Evolutionary conservation across 1,284 basidiomycete genomes (phyloP).

Genomic region (Ganoderma lucidum): DNA sequence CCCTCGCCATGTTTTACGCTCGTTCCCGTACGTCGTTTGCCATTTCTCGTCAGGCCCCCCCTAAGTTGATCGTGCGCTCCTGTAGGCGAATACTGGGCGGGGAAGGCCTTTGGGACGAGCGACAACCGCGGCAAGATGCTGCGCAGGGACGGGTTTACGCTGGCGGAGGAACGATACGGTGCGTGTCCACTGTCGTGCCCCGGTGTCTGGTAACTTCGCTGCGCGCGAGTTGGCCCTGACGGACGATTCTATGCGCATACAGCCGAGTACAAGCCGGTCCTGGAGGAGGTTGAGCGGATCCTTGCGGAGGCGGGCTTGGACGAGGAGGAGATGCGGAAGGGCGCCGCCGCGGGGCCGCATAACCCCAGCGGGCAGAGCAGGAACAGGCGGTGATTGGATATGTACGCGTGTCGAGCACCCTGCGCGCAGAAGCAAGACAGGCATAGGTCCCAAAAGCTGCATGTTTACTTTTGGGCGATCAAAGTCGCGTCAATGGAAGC

Average conservation of each 20-base stretch:
- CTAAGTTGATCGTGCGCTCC: background rate
- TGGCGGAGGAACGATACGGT: constrained; percentile 67
- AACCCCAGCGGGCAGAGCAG: constrained; percentile 55
- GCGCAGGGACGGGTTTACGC: constrained; percentile 79
- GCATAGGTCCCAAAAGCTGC: background rate
- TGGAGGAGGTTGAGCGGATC: constrained; percentile 87
- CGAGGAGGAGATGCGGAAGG: constrained; percentile 77
- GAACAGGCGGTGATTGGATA: constrained; percentile 54
- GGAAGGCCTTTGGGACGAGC: constrained; percentile 68
- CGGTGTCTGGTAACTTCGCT: background rate
- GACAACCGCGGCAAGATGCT: constrained; percentile 84
- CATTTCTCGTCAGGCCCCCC: background rate
- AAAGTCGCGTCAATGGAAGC: background rate
- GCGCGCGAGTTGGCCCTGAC: background rate
- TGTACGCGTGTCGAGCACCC: background rate
- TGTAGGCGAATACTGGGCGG: constrained; percentile 83
- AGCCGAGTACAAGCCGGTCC: constrained; percentile 80
- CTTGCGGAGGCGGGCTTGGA: constrained; percentile 88
- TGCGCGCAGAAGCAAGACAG: background rate
- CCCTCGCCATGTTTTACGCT: constrained; percentile 85
- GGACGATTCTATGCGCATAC: constrained; percentile 4
- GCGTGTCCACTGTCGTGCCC: background rate
- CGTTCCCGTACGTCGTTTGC: constrained; percentile 65
- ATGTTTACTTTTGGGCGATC: background rate
- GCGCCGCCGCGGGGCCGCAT: constrained; percentile 51